These are phyloP conservation scores for Francoa sonchifolia DNA, from an alignment of 441 rosid species.

Conservation along the genomic window DNA sequence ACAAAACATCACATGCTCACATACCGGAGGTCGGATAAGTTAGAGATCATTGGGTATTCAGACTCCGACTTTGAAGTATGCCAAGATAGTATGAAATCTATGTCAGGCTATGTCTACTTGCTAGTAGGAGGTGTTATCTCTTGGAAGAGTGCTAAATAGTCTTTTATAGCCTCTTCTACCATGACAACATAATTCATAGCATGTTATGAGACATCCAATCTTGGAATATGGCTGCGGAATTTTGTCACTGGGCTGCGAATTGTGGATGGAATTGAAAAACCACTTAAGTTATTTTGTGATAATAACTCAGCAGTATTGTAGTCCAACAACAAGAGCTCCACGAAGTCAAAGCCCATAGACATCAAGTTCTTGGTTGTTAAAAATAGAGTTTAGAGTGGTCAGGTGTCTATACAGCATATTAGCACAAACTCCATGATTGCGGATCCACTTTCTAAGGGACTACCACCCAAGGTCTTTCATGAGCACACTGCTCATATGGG, in stretches of 20 bases:
- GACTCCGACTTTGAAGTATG: background rate
- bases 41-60: background rate
- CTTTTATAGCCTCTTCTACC: no score
- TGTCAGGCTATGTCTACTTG: background rate
- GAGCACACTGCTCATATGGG: background rate
- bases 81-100: background rate
- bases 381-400: background rate
- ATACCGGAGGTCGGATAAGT: background rate
- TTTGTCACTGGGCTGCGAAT: background rate
- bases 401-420: no score
- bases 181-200: no score
- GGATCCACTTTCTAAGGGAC: no score
- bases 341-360: conserved; percentile 3
- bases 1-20: background rate
- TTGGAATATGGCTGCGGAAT: no score
- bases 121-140: background rate
- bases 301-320: no score
- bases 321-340: background rate
- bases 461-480: no score
- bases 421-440: no score
- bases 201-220: no score
- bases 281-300: no score
- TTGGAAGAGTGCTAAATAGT: background rate
- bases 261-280: no score
- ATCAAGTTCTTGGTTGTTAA: conserved; percentile 7